Conservation (phyloP, 2,329 filamentous ascomycete genomes). For the Penicillium sp. region DNA sequence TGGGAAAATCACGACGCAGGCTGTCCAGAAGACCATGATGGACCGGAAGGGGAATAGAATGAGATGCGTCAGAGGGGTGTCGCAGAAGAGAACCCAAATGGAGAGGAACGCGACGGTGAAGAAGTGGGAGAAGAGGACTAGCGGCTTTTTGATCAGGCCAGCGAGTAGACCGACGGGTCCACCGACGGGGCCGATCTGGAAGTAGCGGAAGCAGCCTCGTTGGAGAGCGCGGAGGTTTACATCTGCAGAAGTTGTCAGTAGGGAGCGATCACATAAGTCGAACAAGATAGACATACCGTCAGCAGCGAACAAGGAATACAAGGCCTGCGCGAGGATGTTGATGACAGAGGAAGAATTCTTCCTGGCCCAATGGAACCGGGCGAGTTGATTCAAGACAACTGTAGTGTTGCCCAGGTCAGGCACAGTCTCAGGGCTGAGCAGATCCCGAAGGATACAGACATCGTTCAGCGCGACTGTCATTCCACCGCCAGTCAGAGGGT, state of each 20-base stretch:
- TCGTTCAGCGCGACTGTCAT: slow-evolving; percentile 99
- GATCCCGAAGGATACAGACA: slow-evolving; percentile 73
- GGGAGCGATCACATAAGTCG: not conserved
- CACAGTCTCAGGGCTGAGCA: slow-evolving; percentile 72
- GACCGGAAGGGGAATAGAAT: slow-evolving; percentile 70
- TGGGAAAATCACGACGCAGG: slow-evolving; percentile 79
- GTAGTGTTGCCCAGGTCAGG: slow-evolving; percentile 70
- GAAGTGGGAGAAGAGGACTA: slow-evolving; percentile 87
- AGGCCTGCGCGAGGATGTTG: slow-evolving; percentile 95
- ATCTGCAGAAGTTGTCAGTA: slow-evolving; percentile 48
- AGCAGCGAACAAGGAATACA: slow-evolving; percentile 90
- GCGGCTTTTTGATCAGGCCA: slow-evolving; percentile 77
- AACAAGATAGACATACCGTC: slow-evolving; percentile 53
- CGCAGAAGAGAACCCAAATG: slow-evolving; percentile 70
- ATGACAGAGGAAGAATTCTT: slow-evolving; percentile 85
- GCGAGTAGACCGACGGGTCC: slow-evolving; percentile 81
- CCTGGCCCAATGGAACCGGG: slow-evolving; percentile 81
- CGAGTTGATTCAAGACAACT: slow-evolving; percentile 70
- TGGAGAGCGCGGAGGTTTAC: slow-evolving; percentile 78
- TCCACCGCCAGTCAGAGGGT: slow-evolving; percentile 92
- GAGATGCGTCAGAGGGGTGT: slow-evolving; percentile 58
- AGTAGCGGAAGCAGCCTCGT: slow-evolving; percentile 90
- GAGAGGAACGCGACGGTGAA: slow-evolving; percentile 89
- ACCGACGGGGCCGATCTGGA: slow-evolving; percentile 73
- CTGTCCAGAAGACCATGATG: slow-evolving; percentile 75